These are phyloP conservation scores for Lasiodiplodia citricola DNA, from an alignment of 2,329 filamentous ascomycete species.

Conservation along the genomic window DNA sequence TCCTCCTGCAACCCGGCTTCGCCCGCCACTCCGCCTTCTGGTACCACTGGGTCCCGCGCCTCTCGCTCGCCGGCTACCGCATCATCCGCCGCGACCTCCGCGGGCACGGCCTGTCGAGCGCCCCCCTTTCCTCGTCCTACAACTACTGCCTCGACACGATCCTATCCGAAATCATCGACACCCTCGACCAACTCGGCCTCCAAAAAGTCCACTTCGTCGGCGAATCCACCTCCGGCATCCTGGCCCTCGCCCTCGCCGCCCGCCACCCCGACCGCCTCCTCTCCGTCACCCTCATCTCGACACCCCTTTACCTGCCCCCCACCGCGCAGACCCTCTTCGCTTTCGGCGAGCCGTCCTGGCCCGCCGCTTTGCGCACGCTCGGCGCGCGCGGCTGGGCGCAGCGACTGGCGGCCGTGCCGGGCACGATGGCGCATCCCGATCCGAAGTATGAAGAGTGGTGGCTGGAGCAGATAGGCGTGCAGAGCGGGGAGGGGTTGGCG, in stretches of 20 bases:
- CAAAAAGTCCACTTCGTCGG: slow-evolving; percentile 43
- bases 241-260: slow-evolving; percentile 42
- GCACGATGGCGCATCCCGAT: slow-evolving; percentile 30
- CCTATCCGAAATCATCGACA: slow-evolving; percentile 41
- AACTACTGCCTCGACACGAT: slow-evolving; percentile 37
- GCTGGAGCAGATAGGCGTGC: slow-evolving; percentile 36
- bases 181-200: slow-evolving; percentile 40
- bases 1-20: slow-evolving; percentile 47
- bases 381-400: slow-evolving; percentile 42
- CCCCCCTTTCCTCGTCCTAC: slow-evolving; percentile 30
- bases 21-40: slow-evolving; percentile 41
- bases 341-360: slow-evolving; percentile 37
- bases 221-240: slow-evolving; percentile 42
- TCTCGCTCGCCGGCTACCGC: slow-evolving; percentile 36
- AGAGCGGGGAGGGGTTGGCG: slow-evolving; percentile 39
- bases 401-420: slow-evolving; percentile 35
- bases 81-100: slow-evolving; percentile 43
- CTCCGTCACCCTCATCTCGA: slow-evolving; percentile 40
- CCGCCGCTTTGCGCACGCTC: slow-evolving; percentile 37
- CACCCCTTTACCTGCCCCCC: slow-evolving; percentile 37
- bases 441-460: slow-evolving; percentile 41
- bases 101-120: slow-evolving; percentile 42
- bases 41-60: slow-evolving; percentile 44
- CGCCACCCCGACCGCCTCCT: slow-evolving; percentile 37
- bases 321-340: slow-evolving; percentile 39